Base-by-base conservation (phyloP, 352 stramenopile genomes). In the Phytophthora sojae region DNA sequence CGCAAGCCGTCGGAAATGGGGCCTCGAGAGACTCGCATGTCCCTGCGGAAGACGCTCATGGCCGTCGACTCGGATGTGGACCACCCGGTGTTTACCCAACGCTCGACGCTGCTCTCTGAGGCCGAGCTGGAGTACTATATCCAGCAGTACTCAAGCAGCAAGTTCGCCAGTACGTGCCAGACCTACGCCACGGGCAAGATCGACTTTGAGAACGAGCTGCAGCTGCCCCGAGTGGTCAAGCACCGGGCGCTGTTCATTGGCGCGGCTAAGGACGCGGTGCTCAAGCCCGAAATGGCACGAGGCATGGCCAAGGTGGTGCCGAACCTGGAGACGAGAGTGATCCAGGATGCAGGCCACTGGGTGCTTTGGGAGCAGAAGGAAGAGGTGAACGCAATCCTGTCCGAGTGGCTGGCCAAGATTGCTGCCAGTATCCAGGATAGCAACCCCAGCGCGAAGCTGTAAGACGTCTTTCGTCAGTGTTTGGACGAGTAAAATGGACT, bases 41-140 rank as follows among this genome's bases (percentile, higher is more conserved):
- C 74, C 25, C 59, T 84, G n/a, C 42, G 47, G 19, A 69, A 85
- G 37, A 71, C 72, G 60, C 29, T 86, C 12, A 67, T 71, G 37
- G 73, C 64, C 17, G 59, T 79, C 7, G 67, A 72, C 45, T 74
- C 58, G 9, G 57, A 72, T 55, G 44, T 73, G 8, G 54, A 72
- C 26, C 67, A 86, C 26, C 53, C 37, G 1, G 50, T 83, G 12
- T 89, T 79, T 67, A 77, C 67, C 6, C 59, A 82, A 47, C 71
- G 73, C 7, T 87, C 76, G 42, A 37, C 65, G 11, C 6, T 90
- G 53, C 47, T 90, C 15, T 77, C 69, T 3, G 64, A 88, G 35
- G 71, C 75, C 14, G 82, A 90, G 37, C 59, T 88, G 17, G 35
- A 86, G 9, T 86, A 83, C 53, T 88, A 88, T 60, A 64, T 88